Evolutionary conservation across 2,329 filamentous ascomycete species (phyloP).

Genomic region (Verticillium nonalfalfae): DNA sequence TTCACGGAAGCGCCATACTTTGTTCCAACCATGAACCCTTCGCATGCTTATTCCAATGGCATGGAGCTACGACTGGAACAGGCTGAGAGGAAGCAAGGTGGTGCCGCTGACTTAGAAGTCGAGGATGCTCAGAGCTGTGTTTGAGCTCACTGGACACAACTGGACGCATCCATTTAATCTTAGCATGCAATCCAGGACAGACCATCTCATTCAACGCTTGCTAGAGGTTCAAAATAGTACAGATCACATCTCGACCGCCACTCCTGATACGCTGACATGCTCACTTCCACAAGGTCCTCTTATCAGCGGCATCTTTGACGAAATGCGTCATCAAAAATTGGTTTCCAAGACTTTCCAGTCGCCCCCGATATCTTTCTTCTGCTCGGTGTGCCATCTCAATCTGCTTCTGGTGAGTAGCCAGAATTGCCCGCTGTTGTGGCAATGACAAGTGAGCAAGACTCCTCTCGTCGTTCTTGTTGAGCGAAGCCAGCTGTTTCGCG

Average conservation of each 20-base stretch:
- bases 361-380: background rate
- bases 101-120: background rate
- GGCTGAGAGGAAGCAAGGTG: conserved; percentile 42
- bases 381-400: conserved; percentile 14
- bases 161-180: no score
- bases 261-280: no score
- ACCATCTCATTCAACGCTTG: no score
- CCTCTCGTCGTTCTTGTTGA: conserved; percentile 18
- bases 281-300: background rate
- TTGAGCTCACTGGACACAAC: background rate
- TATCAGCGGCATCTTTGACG: background rate
- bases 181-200: no score
- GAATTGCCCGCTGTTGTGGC: conserved; percentile 19
- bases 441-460: conserved; percentile 20
- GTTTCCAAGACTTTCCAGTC: background rate
- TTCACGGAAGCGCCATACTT: conserved; percentile 61
- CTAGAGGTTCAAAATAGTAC: no score
- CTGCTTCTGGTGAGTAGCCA: conserved; percentile 20
- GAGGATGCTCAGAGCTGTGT: background rate
- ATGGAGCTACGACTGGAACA: conserved; percentile 53
- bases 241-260: no score
- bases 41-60: conserved; percentile 35
- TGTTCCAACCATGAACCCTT: conserved; percentile 49
- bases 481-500: conserved; percentile 16
- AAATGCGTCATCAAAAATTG: background rate